Base-by-base conservation (phyloP, 2,329 filamentous ascomycete species). In the Colletotrichum acutatum region DNA sequence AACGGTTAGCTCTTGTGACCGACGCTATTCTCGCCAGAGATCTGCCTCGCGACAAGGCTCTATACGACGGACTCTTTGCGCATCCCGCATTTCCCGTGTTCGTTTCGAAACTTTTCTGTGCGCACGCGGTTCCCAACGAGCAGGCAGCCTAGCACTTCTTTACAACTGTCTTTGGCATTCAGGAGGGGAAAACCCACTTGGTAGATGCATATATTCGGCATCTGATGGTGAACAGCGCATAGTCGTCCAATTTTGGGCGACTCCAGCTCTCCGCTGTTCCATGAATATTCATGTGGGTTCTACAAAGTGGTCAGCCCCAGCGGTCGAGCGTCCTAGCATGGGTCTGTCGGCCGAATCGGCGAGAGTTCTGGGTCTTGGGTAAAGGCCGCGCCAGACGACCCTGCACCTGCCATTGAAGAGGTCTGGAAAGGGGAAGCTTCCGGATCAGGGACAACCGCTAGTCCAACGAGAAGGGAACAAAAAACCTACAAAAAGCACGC, bases 341-440 rank as follows among this genome's bases (percentile, higher is more conserved):
- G 71, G 62, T 71, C 71, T 57, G 62, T 54, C 53, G 61, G 68
- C 34, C 62, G 34, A 65, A 65, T 65, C 46, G 53, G 54, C 66
- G 32, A 72, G 62, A 28, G 42, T 32, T 60, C 28, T 58, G 60
- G 54, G 66, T 22, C 46, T 49, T 46, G 24, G 60, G 32, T 61
- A 46, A 63, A 64, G 60, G 30, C 56, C 46, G 53, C 57, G 42
- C 28, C 37, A 62, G 49, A 72, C 22, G 71, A 66, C 71, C 71
- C 57, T 72, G 68, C 68, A 74, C 68, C 61, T 68, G 63, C 68
- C 67, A 72, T 74, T 74, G 71, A 72, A 69, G n/a, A 66, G 66
- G 49, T 22, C 22, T 56, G 62, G 24, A 56, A 37, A 65, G 62
- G n/a, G 54, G 71, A 58, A 66, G 42, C 42, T 49, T 22, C 42